phyloP scores from a whole-genome alignment of 2,329 filamentous ascomycete species.

The Xylariaceae sp. region DNA sequence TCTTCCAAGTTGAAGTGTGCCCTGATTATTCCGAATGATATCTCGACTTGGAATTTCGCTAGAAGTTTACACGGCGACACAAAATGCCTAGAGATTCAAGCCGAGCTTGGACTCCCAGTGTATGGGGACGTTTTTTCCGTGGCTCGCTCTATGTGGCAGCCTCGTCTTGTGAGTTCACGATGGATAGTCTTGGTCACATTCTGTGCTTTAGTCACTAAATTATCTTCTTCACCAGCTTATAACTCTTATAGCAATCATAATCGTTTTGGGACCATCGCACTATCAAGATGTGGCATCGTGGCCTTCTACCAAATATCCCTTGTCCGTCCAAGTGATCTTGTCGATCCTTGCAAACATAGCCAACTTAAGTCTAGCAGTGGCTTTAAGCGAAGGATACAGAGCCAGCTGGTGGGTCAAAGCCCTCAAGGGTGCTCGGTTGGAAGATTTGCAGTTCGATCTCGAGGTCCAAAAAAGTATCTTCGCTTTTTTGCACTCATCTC shows the following conservation, averaged over 20 bases:
- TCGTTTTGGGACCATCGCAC: not conserved
- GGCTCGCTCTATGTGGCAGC: not conserved
- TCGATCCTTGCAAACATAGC: not conserved
- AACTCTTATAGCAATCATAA: not conserved
- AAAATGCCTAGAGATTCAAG: too few relatives aligned
- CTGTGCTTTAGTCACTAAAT: not conserved
- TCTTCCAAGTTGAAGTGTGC: too few relatives aligned
- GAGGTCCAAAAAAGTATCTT: not conserved
- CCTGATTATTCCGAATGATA: too few relatives aligned
- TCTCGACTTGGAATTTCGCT: too few relatives aligned
- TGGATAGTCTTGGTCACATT: not conserved
- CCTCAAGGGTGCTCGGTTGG: not conserved
- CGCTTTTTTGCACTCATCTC: not conserved
- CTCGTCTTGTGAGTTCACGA: not conserved
- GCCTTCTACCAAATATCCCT: not conserved
- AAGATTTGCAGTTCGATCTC: not conserved
- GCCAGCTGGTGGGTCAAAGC: slow-evolving; percentile 1
- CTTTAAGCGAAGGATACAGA: slow-evolving; percentile 1
- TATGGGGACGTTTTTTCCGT: too few relatives aligned
- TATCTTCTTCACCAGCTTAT: not conserved
- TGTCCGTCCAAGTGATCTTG: not conserved
- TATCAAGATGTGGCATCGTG: not conserved
- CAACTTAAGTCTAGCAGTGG: slow-evolving; percentile 1
- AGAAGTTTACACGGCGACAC: too few relatives aligned
- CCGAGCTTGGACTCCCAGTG: too few relatives aligned